phyloP scores from a whole-genome alignment of 208 protist species.

The Leptomonas seymouri region DNA sequence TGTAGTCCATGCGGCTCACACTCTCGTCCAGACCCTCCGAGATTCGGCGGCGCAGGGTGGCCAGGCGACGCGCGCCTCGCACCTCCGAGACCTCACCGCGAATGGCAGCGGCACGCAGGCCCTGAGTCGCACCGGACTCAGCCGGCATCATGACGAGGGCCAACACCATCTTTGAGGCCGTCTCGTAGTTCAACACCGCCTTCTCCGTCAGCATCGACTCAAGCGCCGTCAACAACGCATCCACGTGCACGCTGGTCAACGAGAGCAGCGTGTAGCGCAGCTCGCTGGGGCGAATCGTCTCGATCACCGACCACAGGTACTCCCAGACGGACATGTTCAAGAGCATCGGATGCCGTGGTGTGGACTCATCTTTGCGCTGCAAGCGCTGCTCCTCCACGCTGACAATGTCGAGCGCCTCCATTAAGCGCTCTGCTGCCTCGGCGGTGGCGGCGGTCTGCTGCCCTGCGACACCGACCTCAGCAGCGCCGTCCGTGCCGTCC shows the following conservation, averaged over 20 bases:
- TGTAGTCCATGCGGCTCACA: constrained; percentile 77
- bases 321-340: constrained; percentile 73
- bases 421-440: constrained; percentile 81
- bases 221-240: constrained; percentile 73
- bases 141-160: constrained; percentile 57
- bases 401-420: constrained; percentile 89
- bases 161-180: constrained; percentile 73
- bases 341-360: constrained; percentile 67
- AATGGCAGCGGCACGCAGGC: constrained; percentile 49
- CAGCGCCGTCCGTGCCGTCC: constrained; percentile 15
- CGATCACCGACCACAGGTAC: constrained; percentile 83
- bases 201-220: constrained; percentile 62
- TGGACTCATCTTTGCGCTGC: constrained; percentile 56
- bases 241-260: constrained; percentile 84
- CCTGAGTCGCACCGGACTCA: constrained; percentile 27
- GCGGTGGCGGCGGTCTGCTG: constrained; percentile 68
- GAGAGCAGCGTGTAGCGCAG: constrained; percentile 79
- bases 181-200: constrained; percentile 86
- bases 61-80: constrained; percentile 60
- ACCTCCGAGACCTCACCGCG: constrained; percentile 70
- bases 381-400: constrained; percentile 81
- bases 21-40: constrained; percentile 62
- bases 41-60: constrained; percentile 57
- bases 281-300: constrained; percentile 82
- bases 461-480: constrained; percentile 71